phyloP scores from a whole-genome alignment of 352 stramenopile genomes.

The Phytophthora pluvialis region DNA sequence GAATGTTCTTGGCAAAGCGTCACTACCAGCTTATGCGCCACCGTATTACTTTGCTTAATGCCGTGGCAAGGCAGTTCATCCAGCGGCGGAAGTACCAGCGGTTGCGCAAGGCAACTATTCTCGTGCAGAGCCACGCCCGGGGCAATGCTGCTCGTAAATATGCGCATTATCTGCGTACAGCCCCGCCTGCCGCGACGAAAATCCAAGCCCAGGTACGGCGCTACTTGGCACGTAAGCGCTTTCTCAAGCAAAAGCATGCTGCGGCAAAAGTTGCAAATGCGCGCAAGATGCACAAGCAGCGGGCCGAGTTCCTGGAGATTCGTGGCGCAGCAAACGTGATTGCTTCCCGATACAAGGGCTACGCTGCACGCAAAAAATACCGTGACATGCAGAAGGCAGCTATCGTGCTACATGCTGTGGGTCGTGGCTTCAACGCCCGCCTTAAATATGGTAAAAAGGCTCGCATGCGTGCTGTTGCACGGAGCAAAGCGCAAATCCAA shows the following conservation, averaged over 20 bases:
- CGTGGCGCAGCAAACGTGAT: conserved; percentile 69
- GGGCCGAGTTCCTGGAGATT: conserved; percentile 69
- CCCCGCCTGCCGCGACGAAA: conserved; percentile 75
- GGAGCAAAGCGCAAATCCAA: conserved; percentile 81
- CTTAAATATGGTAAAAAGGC: conserved; percentile 91
- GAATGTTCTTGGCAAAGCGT: conserved; percentile 71
- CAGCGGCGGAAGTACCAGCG: conserved; percentile 74
- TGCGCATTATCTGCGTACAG: conserved; percentile 74
- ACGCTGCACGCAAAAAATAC: conserved; percentile 67
- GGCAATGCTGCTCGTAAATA: conserved; percentile 78
- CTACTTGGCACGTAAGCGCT: conserved; percentile 72
- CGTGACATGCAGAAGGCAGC: conserved; percentile 71
- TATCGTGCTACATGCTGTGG: conserved; percentile 79
- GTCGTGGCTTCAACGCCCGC: conserved; percentile 78
- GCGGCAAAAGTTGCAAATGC: conserved; percentile 78
- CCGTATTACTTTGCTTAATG: conserved; percentile 75
- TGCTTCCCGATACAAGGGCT: conserved; percentile 79
- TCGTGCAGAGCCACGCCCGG: conserved; percentile 75
- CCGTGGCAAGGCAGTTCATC: conserved; percentile 74
- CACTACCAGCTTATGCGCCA: conserved; percentile 58
- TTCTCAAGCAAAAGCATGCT: conserved; percentile 69
- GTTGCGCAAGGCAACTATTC: conserved; percentile 67
- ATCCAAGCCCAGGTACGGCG: conserved; percentile 79
- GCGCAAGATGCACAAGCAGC: conserved; percentile 70
- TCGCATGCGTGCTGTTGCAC: conserved; percentile 67